phyloP scores from a whole-genome alignment of 2,329 filamentous ascomycete species.

The Neopestalotiopsis sp. region DNA sequence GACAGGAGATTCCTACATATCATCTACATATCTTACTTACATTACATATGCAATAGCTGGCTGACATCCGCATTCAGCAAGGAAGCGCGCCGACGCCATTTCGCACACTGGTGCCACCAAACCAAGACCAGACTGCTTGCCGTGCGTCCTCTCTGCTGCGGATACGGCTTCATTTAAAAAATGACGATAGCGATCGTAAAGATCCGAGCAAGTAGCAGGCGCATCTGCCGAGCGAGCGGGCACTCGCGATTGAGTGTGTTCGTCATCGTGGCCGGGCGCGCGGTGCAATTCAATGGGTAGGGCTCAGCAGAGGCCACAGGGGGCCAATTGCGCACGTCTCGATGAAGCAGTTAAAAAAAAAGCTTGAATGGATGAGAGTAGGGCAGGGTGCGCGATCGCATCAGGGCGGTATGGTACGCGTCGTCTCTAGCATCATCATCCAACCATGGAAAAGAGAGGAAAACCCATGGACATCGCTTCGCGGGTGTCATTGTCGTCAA shows the following conservation, averaged over 20 bases:
- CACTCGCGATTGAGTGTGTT: background rate
- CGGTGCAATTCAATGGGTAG: background rate
- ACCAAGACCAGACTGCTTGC: too few species aligned
- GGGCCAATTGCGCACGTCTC: background rate
- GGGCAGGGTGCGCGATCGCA: constrained; percentile 13
- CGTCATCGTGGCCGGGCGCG: background rate
- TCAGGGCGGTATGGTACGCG: constrained; percentile 14
- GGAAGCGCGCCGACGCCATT: background rate
- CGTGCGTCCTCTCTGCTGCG: background rate
- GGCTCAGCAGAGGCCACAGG: constrained; percentile 13
- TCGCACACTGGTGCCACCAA: background rate
- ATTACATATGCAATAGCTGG: background rate
- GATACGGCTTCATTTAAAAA: background rate
- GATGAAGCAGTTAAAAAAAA: background rate
- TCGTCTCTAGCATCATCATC: constrained; percentile 6
- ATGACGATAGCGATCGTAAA: background rate
- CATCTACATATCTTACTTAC: background rate
- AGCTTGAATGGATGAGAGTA: constrained; percentile 7
- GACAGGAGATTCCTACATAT: too few species aligned
- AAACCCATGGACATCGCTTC: background rate
- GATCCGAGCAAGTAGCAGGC: background rate
- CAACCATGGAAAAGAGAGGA: too few species aligned
- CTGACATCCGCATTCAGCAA: background rate
- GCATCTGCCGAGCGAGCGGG: constrained; percentile 1
- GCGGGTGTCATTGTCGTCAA: constrained; percentile 9